Evolutionary conservation across 495 filamentous ascomycete genomes (phyloP), one percentile per base, ranked within the genome.

Genomic region (Penicillium longicatenatum): DNA sequence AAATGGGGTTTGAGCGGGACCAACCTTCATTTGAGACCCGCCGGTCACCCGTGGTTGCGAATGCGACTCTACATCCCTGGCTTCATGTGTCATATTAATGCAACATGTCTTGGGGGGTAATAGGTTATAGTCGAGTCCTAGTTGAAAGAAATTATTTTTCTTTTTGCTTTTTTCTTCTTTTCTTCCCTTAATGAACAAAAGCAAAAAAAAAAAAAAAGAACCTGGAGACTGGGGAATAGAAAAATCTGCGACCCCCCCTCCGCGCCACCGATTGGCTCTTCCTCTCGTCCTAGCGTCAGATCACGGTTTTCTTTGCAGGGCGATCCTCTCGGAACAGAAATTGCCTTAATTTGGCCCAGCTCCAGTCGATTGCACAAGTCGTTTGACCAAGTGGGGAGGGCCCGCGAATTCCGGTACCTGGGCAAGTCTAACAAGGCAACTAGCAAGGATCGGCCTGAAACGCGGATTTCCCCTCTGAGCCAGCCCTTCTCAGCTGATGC

Each of bases 371-470:
- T 60, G 53, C 61, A 63, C 59, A 59, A 57, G 21, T 63, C 48
- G 49, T 50, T 55, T 59, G 55, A 46, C 44, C 43, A 46, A 46
- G 21, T 50, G 48, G 48, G 24, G 29, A 29, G 35, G 11, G 24
- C 41, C 52, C 37, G 21, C 33, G 42, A 46, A 47, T 19, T 24
- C 53, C 29, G 26, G 58, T 60, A 52, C 56, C 57, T 64, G 51
- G 50, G 17, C 17, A 41, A n/a, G n/a, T 46, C 55, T 57, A 48
- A 43, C 37, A 59, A 58, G 63, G 63, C 60, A 63, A 61, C 60
- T 59, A 65, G 59, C 61, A 61, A 42, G 53, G 63, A 62, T 63
- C 54, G 26, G 50, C 14, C 55, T 57, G 59, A 54, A 63, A 64
- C 51, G 47, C 54, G 54, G 54, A 54, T 63, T 57, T 30, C 26